Evolutionary conservation across 1,284 basidiomycete genomes (phyloP), one percentile per base, ranked within the genome.

Genomic region (Ustilago xerochloae): DNA sequence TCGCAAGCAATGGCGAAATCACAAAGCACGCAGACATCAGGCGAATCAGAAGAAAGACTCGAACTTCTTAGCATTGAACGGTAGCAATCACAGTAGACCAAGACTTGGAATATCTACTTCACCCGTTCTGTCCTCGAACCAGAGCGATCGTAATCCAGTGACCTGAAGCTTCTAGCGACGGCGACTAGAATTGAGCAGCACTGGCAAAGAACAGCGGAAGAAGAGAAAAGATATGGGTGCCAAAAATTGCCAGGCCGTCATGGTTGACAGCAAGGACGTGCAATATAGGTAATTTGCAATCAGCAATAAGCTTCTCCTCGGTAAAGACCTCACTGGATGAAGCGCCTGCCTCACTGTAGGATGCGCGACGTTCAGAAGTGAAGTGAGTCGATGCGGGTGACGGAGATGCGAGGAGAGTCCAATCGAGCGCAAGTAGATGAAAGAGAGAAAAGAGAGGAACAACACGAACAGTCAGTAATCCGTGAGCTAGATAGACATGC

Each of bases 241-340:
- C 74, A 80, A 80, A 80, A 80, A 80, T 80, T 80, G 78, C 76
- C 72, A 78, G 65, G 59, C 59, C 50, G 63, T 78, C 76, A 72
- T 75, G 48, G 71, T 71, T 67, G 63, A 77, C 76, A 74, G 68
- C 58, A 75, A 75, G 77, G 76, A 80, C 78, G 78, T 63, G 67
- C 63, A 73, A 73, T 76, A 77, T 80, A 75, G 75, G 75, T 80
- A 75, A 76, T 80, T 80, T 80, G 78, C 78, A 78, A 80, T 80
- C 75, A 80, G 78, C 78, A 80, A 75, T 78, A 73, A 71, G 72
- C 76, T 80, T 78, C 71, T 75, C 75, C 78, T 80, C 78, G 76
- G 78, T 78, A 75, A 66, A 73, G 72, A 78, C 78, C 76, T 80
- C 78, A 80, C 76, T 74, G 78, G 75, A 75, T 78, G 65, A 78